These are phyloP conservation scores for Cudoniella acicularis DNA, from an alignment of 495 filamentous ascomycete genomes.

Conservation along the genomic window DNA sequence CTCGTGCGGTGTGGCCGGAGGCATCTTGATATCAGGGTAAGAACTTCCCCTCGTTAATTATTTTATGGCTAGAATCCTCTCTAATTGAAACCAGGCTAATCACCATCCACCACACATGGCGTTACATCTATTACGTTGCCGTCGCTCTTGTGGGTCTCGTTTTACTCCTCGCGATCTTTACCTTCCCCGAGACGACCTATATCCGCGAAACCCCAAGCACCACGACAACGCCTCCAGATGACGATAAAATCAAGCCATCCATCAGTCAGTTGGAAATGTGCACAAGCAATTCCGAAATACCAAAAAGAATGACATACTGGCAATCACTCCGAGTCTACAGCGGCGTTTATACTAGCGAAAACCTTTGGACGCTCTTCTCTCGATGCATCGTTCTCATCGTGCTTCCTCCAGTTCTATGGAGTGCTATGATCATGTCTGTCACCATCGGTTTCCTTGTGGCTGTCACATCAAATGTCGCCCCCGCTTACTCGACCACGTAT, in stretches of 20 bases:
- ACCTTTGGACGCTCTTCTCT: constrained; percentile 40
- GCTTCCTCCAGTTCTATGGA: constrained; percentile 49
- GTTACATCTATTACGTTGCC: constrained; percentile 47
- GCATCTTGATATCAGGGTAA: constrained; percentile 45
- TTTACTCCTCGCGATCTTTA: constrained; percentile 43
- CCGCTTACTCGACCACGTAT: constrained; percentile 42
- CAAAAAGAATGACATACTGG: constrained; percentile 28
- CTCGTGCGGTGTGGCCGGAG: constrained; percentile 39
- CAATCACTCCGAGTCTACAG: constrained; percentile 36
- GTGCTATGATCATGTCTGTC: constrained; percentile 42
- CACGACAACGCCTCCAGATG: not conserved
- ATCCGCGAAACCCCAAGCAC: constrained; percentile 17
- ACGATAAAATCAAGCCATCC: not conserved
- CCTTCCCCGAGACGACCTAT: constrained; percentile 52
- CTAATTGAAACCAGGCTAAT: constrained; percentile 41
- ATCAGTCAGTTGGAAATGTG: not conserved
- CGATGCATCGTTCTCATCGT: constrained; percentile 44
- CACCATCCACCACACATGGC: constrained; percentile 45
- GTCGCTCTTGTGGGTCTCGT: constrained; percentile 39
- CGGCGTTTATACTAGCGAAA: constrained; percentile 39
- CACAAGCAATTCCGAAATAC: constrained; percentile 1
- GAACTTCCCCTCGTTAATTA: too few relatives aligned
- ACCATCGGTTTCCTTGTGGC: constrained; percentile 53
- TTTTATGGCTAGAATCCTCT: too few relatives aligned
- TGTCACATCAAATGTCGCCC: constrained; percentile 46